Conservation (phyloP, 2,329 filamentous ascomycete species). For the Metarhizium sp. region DNA sequence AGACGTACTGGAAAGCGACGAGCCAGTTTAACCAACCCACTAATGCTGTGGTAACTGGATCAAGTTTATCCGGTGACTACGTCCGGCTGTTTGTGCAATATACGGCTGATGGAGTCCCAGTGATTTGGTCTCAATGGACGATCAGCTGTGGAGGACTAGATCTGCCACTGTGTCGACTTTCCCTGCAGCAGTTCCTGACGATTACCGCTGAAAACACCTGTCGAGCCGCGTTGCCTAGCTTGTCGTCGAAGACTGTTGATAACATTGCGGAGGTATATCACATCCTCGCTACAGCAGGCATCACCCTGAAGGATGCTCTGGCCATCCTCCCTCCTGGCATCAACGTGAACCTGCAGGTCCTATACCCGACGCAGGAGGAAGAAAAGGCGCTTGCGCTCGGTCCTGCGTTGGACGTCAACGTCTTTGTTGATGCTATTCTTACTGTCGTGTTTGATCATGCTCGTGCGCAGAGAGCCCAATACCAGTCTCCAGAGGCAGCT, state of each 20-base stretch:
- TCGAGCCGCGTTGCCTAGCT: conserved; percentile 31
- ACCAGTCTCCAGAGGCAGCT: conserved; percentile 60
- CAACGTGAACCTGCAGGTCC: conserved; percentile 83
- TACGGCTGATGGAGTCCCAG: conserved; percentile 76
- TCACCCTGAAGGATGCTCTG: conserved; percentile 72
- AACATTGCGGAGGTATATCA: conserved; percentile 60
- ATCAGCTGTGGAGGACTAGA: conserved; percentile 68
- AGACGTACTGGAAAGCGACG: conserved; percentile 98
- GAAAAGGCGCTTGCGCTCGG: conserved; percentile 61
- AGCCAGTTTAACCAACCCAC: conserved; percentile 77
- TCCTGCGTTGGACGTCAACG: conserved; percentile 74
- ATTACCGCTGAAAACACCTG: conserved; percentile 35
- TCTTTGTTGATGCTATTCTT: conserved; percentile 75
- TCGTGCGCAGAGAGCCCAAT: conserved; percentile 52
- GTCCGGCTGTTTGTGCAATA: conserved; percentile 86
- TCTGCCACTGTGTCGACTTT: conserved; percentile 72
- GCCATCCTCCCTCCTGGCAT: conserved; percentile 65
- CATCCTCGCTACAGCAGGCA: conserved; percentile 63
- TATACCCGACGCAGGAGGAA: conserved; percentile 73
- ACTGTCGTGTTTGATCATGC: conserved; percentile 87
- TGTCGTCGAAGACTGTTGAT: conserved; percentile 37
- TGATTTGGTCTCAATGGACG: conserved; percentile 81
- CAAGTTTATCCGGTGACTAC: conserved; percentile 92
- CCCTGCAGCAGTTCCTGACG: conserved; percentile 59
- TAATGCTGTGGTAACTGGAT: conserved; percentile 84